Conservation (phyloP, 225 moss, liverwort and hornwort genomes). For the Bryum argenteum region DNA sequence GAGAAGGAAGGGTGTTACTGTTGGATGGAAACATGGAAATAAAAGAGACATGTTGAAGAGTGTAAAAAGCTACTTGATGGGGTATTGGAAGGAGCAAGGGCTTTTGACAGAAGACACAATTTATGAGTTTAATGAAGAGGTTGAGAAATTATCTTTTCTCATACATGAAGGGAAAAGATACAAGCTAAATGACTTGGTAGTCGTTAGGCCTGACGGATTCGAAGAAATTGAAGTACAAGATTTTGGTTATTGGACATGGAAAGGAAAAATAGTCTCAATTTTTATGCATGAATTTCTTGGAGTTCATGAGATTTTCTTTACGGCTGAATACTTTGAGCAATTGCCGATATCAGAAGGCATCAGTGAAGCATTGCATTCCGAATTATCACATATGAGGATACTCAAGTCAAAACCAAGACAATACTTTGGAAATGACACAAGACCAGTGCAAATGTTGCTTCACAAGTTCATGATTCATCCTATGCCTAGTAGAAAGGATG, state of each 20-base stretch:
- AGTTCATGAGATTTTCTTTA: neutral
- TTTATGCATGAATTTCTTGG: constrained; percentile 2
- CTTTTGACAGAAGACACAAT: neutral
- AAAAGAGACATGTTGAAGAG: neutral
- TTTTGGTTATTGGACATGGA: neutral
- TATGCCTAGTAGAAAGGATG: neutral
- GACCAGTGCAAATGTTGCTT: neutral
- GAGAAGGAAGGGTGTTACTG: neutral
- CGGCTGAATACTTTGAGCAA: constrained; percentile 1
- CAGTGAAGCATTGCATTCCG: neutral
- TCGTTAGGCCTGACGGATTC: neutral
- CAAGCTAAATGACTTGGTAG: neutral
- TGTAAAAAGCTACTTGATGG: neutral
- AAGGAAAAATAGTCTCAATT: neutral
- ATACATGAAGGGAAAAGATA: neutral
- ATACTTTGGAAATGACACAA: neutral
- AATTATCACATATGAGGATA: neutral
- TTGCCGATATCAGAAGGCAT: neutral
- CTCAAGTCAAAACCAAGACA: neutral
- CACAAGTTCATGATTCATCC: neutral
- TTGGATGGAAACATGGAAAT: neutral
- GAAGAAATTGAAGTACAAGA: neutral
- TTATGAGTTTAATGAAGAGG: neutral
- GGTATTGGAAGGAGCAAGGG: neutral
- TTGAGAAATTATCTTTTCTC: neutral